Base-by-base conservation (phyloP, 2,329 filamentous ascomycete genomes). In the Cryphonectria carpinicola region DNA sequence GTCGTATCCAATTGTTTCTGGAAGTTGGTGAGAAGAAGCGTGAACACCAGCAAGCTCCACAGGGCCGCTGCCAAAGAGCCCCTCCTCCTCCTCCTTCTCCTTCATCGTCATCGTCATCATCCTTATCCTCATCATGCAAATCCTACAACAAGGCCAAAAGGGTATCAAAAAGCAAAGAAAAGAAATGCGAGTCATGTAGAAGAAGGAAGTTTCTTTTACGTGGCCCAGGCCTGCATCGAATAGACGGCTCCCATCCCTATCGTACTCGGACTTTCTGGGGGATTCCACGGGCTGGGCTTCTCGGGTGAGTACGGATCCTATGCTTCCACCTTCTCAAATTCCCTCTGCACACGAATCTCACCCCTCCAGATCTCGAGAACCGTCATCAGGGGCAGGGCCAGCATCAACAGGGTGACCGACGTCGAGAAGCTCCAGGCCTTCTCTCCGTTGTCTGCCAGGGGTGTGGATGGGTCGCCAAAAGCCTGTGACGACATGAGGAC, bases 401-500 rank as follows among this genome's bases (percentile, higher is more conserved):
- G 80, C 75, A 91, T 80, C 73, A 91, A 79, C 74, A 90, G 79
- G 1, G 87, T 86, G 39, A 92, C 80, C 69, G 91, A 78, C 78
- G 90, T 88, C 0, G 89, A 89, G 75, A 90, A 92, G 73, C 85
- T 87, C 88, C 88, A 91, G 14, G 81, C 80, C 71, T 81, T 85
- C 79, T 91, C 89, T 32, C 83, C 84, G 0, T 79, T 70, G 69
- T 89, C 89, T 7, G 77, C 77, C 2, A 91, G 80, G 32, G 77
- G 74, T 3, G 90, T 82, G 0, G 84, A 82, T 0, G 88, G 86
- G 1, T 70, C 78, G 1, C 87, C 86, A 76, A 92, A 90, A 1
- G 89, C 90, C 76, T 90, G 88, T 0, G 86, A 87, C 6, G 89
- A 80, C 39, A 88, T 75, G 25, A 89, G 81, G 2, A 91, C 84